Conservation (phyloP, 805 yeast genomes). For the Candida vaughaniae region DNA sequence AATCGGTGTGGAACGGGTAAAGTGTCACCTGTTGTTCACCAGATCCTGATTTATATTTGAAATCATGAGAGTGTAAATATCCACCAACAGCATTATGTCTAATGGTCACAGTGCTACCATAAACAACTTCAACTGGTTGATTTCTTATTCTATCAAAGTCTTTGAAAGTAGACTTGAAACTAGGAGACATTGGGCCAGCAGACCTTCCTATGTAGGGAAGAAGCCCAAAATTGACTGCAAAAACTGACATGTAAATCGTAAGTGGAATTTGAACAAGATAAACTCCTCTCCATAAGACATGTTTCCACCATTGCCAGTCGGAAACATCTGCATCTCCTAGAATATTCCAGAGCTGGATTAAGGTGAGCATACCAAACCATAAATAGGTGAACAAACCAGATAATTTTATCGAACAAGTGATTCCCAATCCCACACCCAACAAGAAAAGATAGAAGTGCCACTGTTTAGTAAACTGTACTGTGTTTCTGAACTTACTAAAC, state of each 20-base stretch:
- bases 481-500: constrained; percentile 48
- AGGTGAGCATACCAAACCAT: constrained; percentile 56
- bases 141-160: constrained; percentile 35
- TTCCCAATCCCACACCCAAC: constrained; percentile 53
- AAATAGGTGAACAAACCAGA: constrained; percentile 65
- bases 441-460: constrained; percentile 56
- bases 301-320: constrained; percentile 34
- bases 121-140: constrained; percentile 64
- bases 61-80: constrained; percentile 77
- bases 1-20: constrained; percentile 56
- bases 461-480: constrained; percentile 40
- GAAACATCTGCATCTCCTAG: constrained; percentile 65
- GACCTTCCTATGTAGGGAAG: constrained; percentile 55
- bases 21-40: constrained; percentile 79
- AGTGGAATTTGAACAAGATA: constrained; percentile 55
- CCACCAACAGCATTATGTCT: constrained; percentile 72
- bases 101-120: constrained; percentile 69
- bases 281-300: constrained; percentile 37
- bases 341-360: constrained; percentile 61
- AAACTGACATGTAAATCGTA: constrained; percentile 54
- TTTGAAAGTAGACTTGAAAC: constrained; percentile 59
- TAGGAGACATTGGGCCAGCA: constrained; percentile 61
- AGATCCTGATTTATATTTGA: constrained; percentile 62
- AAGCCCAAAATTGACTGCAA: constrained; percentile 54
- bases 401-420: constrained; percentile 63